phyloP scores from a whole-genome alignment of 495 filamentous ascomycete genomes.

The Pyronema domesticum region DNA sequence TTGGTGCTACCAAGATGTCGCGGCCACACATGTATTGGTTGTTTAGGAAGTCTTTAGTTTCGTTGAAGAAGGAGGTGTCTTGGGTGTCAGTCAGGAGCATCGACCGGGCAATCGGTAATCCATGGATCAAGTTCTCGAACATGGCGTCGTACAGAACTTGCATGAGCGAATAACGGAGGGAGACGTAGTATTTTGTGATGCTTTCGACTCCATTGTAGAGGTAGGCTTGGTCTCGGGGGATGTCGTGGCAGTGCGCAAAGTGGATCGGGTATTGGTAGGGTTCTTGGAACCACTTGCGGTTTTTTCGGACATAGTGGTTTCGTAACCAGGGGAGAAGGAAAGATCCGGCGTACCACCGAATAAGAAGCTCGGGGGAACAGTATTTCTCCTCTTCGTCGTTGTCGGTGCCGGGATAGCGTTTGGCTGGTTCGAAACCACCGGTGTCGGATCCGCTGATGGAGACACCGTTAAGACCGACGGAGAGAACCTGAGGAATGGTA shows the following conservation, averaged over 20 bases:
- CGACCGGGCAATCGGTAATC: conserved; percentile 22
- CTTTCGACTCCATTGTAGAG: conserved; percentile 12
- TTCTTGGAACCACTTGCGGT: conserved; percentile 11
- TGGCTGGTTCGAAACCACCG: conserved; percentile 17
- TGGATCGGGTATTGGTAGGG: conserved; percentile 11
- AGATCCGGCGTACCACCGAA: conserved; percentile 21
- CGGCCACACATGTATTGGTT: conserved; percentile 19
- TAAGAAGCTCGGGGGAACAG: conserved; percentile 20
- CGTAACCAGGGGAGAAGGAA: conserved; percentile 23
- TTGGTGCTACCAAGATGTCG: conserved; percentile 18
- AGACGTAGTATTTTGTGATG: conserved; percentile 16
- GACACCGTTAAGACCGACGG: conserved; percentile 19
- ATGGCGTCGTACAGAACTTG: conserved; percentile 25
- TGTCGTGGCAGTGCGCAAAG: neutral
- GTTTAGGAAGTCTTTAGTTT: conserved; percentile 11
- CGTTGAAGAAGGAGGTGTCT: conserved; percentile 11
- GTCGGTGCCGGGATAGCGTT: too few species aligned
- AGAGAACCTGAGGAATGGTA: conserved; percentile 18
- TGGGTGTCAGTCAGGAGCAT: conserved; percentile 16
- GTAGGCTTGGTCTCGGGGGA: neutral
- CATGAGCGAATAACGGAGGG: conserved; percentile 22
- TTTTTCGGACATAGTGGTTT: conserved; percentile 9
- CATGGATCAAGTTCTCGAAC: conserved; percentile 23
- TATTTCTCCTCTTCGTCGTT: conserved; percentile 5
- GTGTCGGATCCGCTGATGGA: conserved; percentile 16